Evolutionary conservation across 345 rosid genomes (phyloP).

Genomic region (Xanthoceras sorbifolium): DNA sequence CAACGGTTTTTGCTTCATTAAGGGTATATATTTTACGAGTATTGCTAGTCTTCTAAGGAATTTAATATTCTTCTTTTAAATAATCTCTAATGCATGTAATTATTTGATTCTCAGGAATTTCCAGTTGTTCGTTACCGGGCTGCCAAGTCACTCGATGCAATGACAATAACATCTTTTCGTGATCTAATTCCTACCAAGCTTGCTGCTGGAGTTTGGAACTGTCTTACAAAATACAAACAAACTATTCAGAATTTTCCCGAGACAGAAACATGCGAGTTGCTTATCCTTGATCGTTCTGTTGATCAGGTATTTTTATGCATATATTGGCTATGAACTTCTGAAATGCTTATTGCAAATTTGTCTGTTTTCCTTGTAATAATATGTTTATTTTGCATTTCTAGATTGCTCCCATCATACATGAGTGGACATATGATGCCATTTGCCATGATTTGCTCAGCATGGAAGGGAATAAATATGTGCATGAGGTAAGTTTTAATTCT

Average conservation of each 20-base stretch:
- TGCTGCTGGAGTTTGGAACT: slow-evolving; percentile 98
- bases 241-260: slow-evolving; percentile 75
- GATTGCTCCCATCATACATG: slow-evolving; percentile 99
- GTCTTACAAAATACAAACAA: slow-evolving; percentile 74
- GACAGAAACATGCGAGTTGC: slow-evolving; percentile 93
- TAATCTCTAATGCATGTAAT: slow-evolving; percentile 16
- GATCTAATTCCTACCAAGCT: slow-evolving; percentile 95
- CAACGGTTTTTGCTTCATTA: slow-evolving; percentile 95
- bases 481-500: slow-evolving; percentile 62
- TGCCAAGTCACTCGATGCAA: slow-evolving; percentile 90
- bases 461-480: slow-evolving; percentile 97
- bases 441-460: slow-evolving; percentile 91
- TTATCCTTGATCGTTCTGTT: slow-evolving; percentile 91
- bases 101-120: slow-evolving; percentile 64
- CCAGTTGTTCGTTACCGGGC: slow-evolving; percentile 94
- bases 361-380: slow-evolving; percentile 14
- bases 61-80: slow-evolving; percentile 1
- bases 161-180: slow-evolving; percentile 82
- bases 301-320: slow-evolving; percentile 71
- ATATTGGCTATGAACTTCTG: slow-evolving; percentile 14
- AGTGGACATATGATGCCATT: slow-evolving; percentile 99
- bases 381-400: slow-evolving; percentile 39
- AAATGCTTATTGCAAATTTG: slow-evolving; percentile 4
- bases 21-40: slow-evolving; percentile 54
- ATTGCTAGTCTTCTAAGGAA: slow-evolving; percentile 24